Evolutionary conservation across 441 rosid species (phyloP).

Genomic region (Metrosideros polymorpha): DNA sequence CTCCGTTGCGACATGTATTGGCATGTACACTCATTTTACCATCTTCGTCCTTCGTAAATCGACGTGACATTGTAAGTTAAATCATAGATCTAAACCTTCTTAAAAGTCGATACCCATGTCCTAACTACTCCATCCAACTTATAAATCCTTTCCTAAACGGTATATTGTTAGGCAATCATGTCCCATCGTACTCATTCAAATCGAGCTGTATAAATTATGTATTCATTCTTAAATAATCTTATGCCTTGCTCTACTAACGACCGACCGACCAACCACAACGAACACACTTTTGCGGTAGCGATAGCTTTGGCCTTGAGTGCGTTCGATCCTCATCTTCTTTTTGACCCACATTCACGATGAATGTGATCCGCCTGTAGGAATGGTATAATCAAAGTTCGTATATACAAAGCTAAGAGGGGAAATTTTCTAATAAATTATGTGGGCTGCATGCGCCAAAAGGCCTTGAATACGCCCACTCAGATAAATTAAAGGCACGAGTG

Average conservation of each 20-base stretch:
- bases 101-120: background rate
- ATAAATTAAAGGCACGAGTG: background rate
- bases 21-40: background rate
- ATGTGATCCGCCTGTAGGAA: background rate
- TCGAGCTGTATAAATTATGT: background rate
- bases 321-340: background rate
- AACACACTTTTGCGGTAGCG: background rate
- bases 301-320: background rate
- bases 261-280: background rate
- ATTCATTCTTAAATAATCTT: background rate
- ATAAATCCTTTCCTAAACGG: background rate
- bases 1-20: background rate
- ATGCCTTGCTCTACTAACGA: background rate
- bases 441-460: background rate
- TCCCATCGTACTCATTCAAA: background rate
- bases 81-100: background rate
- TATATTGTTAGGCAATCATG: background rate
- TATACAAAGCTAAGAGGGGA: too few species aligned
- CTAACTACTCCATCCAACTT: background rate
- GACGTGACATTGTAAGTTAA: background rate
- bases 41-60: background rate
- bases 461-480: background rate
- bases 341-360: background rate
- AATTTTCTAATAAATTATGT: background rate
- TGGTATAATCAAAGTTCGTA: too few species aligned